Evolutionary conservation across 345 rosid species (phyloP).

Genomic region (Cardamine chenopodiifolia): DNA sequence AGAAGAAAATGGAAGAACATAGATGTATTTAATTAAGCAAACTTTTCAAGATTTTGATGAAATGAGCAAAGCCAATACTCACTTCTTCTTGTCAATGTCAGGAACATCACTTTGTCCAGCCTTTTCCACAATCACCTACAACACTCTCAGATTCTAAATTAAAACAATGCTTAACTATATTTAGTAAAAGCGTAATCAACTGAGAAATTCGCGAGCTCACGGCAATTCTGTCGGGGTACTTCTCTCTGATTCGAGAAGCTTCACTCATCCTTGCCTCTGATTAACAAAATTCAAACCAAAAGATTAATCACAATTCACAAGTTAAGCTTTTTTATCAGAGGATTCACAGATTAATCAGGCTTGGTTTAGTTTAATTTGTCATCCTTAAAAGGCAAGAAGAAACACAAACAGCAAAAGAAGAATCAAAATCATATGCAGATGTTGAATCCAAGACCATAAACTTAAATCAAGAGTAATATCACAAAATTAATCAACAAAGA

Average conservation of each 20-base stretch:
- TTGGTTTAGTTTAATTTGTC: not conserved
- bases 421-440: constrained; percentile 2
- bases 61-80: constrained; percentile 38
- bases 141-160: not conserved
- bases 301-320: not conserved
- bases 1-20: not conserved
- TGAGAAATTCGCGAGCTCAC: constrained; percentile 43
- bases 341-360: not conserved
- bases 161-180: constrained; percentile 22
- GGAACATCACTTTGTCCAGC: constrained; percentile 90
- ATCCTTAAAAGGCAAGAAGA: not conserved
- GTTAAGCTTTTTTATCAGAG: not conserved
- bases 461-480: not conserved
- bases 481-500: not conserved
- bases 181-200: not conserved
- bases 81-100: constrained; percentile 97
- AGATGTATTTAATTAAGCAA: not conserved
- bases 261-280: constrained; percentile 89
- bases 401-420: not conserved
- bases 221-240: constrained; percentile 90
- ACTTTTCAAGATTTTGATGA: not conserved
- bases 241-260: constrained; percentile 79
- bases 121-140: constrained; percentile 91
- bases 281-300: constrained; percentile 1
- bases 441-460: constrained; percentile 2